Base-by-base conservation (phyloP, 139 green algal species). In the Microglena sp. region DNA sequence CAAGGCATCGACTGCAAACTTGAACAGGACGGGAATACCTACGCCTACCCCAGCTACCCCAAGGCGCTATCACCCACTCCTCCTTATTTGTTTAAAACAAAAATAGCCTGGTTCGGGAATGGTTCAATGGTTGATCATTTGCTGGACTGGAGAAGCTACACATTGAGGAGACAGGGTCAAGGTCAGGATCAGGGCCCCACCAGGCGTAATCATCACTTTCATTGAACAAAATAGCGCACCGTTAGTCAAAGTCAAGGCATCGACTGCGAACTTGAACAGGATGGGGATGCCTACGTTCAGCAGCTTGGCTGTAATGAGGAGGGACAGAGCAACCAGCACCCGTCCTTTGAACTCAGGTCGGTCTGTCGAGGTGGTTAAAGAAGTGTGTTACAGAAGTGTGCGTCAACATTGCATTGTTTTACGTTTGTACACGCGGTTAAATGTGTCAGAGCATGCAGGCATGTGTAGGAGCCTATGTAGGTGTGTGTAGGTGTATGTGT, bases 191-290 rank as follows among this genome's bases (percentile, higher is more conserved):
- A n/a, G n/a, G n/a, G n/a, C n/a, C n/a, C n/a, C n/a, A n/a, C n/a
- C n/a, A n/a, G n/a, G n/a, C n/a, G n/a, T n/a, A n/a, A n/a, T n/a
- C n/a, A n/a, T n/a, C n/a, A n/a, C n/a, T n/a, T n/a, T n/a, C n/a
- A n/a, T n/a, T n/a, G n/a, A n/a, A n/a, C n/a, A n/a, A n/a, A n/a
- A n/a, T n/a, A n/a, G n/a, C n/a, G n/a, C n/a, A n/a, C n/a, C n/a
- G n/a, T n/a, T n/a, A n/a, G n/a, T n/a, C 40, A n/a, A 50, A 50
- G 80, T 83, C 33, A 97, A 71, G 0, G 74, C 67, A 75, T 96
- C 91, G 0, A 97, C 71, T 1, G 89, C 88, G 59, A 92, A 81
- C 79, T 99, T 99, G 75, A 98, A 92, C 31, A 95, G 65, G 45
- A 99, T 94, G 2, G 94, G 94, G 31, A 95, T 81, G 45, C 84